Evolutionary conservation across 148 eudicot species (phyloP), one percentile per base, ranked within the genome.

Genomic region (Dysphania ambrosioides): DNA sequence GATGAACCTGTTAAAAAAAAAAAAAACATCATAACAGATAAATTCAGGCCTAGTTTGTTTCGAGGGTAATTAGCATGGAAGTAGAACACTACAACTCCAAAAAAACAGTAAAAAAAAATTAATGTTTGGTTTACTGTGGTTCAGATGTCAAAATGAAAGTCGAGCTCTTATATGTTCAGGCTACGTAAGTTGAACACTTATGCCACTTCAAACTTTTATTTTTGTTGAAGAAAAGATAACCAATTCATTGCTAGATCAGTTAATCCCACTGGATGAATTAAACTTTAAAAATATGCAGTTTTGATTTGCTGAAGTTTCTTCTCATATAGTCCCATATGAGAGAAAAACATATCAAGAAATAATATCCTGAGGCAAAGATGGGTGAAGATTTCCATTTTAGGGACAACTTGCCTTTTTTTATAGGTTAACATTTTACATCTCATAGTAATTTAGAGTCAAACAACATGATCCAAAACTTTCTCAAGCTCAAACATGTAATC

Each of bases 1-100:
- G 93, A 81, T 92, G 97, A 35, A 89, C 93, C 98, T 94, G 41
- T 70, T 47, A 61, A 31, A 41, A n/a, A 47, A 38, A 65, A n/a
- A 42, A 29, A 30, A 34, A 42, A 11, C 9, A 18, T 27, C n/a
- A 6, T 38, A 21, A 38, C 19, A 30, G 24, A 64, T 9, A 49
- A 21, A 36, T 3, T 38, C 29, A n/a, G 13, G 35, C 36, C 65
- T 29, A 61, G 35, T 61, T 23, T 29, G 35, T 10, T 29, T 61
- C 27, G 2, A 26, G 19, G 19, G 30, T 12, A 13, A 10, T 19
- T 53, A 23, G 29, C 51, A 34, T 35, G 19, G 26, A 60, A 26
- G 53, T 47, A 47, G 13, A 47, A 15, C 19, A n/a, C n/a, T n/a
- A n/a, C n/a, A n/a, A n/a, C 16, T 47, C 53, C 53, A 5, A 16